Evolutionary conservation across 805 yeast genomes (phyloP).

Genomic region (Debaryomyces tyrocola): DNA sequence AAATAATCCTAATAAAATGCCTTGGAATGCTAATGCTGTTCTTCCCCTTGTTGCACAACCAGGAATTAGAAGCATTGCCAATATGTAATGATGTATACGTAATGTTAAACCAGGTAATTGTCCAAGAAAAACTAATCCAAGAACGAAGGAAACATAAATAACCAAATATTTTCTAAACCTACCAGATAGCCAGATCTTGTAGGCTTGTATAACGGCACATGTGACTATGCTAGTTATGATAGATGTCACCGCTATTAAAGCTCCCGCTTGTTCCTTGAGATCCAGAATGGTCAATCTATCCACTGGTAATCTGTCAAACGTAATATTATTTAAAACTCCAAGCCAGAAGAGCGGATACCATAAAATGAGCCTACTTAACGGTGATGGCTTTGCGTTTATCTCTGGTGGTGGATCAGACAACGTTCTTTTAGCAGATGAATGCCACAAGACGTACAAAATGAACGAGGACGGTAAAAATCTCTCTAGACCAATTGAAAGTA

Average conservation of each 20-base stretch:
- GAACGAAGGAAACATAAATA: constrained; percentile 49
- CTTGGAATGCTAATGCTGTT: constrained; percentile 76
- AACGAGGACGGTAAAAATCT: constrained; percentile 75
- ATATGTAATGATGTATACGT: constrained; percentile 75
- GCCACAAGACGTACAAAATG: constrained; percentile 71
- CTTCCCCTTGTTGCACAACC: constrained; percentile 78
- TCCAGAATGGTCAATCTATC: constrained; percentile 79
- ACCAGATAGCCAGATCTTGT: constrained; percentile 77
- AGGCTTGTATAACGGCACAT: constrained; percentile 73
- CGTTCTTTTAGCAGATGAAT: constrained; percentile 50
- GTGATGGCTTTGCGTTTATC: constrained; percentile 24
- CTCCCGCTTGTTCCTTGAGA: constrained; percentile 74
- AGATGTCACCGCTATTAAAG: constrained; percentile 58
- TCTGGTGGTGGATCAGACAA: constrained; percentile 20
- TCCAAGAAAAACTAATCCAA: constrained; percentile 45
- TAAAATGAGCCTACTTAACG: constrained; percentile 43
- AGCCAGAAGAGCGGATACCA: constrained; percentile 87
- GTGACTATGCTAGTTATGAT: constrained; percentile 47
- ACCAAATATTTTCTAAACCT: constrained; percentile 57
- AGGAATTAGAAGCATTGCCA: constrained; percentile 75
- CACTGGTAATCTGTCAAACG: constrained; percentile 85
- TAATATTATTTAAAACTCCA: constrained; percentile 80
- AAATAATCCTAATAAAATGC: constrained; percentile 75
- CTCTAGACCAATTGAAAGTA: constrained; percentile 70
- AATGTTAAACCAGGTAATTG: constrained; percentile 66